These are phyloP conservation scores for Hyaloperonospora arabidopsidis DNA, from an alignment of 352 stramenopile genomes.

Conservation along the genomic window DNA sequence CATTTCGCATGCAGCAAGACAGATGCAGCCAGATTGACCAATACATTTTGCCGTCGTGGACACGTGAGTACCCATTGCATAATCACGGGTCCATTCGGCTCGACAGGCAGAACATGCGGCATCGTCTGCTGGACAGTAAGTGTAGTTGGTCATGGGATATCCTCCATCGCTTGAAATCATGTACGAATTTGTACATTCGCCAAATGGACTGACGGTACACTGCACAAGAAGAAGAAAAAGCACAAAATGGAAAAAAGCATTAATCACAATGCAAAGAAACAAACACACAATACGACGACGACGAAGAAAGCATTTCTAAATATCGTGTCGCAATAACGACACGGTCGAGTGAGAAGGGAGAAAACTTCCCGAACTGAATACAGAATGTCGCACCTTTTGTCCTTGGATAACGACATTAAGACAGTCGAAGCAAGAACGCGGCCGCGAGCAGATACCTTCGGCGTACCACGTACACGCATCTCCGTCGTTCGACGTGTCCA, in stretches of 20 bases:
- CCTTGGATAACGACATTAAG: constrained; percentile 27
- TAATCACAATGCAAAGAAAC: too few relatives aligned
- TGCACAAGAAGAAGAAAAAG: too few relatives aligned
- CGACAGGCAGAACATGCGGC: constrained; percentile 22
- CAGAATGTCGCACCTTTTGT: constrained; percentile 21
- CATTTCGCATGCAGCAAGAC: constrained; percentile 30
- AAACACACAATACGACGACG: too few relatives aligned
- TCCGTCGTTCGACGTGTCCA: constrained; percentile 3
- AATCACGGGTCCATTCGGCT: constrained; percentile 20
- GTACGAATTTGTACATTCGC: constrained; percentile 27
- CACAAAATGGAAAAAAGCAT: too few relatives aligned
- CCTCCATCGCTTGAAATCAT: constrained; percentile 13
- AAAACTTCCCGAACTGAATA: too few relatives aligned
- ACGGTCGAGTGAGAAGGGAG: too few relatives aligned
- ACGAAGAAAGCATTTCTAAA: too few relatives aligned
- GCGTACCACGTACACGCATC: constrained; percentile 35
- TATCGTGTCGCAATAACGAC: too few relatives aligned
- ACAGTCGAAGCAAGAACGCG: constrained; percentile 32
- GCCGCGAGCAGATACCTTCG: constrained; percentile 19
- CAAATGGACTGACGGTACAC: constrained; percentile 31
- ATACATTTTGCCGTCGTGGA: constrained; percentile 20
- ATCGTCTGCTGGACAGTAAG: constrained; percentile 35
- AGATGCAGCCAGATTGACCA: constrained; percentile 35
- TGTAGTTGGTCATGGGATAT: constrained; percentile 27
- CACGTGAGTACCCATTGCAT: constrained; percentile 10